Base-by-base conservation (phyloP, 2,329 filamentous ascomycete genomes). In the Paramyrothecium roridum region DNA sequence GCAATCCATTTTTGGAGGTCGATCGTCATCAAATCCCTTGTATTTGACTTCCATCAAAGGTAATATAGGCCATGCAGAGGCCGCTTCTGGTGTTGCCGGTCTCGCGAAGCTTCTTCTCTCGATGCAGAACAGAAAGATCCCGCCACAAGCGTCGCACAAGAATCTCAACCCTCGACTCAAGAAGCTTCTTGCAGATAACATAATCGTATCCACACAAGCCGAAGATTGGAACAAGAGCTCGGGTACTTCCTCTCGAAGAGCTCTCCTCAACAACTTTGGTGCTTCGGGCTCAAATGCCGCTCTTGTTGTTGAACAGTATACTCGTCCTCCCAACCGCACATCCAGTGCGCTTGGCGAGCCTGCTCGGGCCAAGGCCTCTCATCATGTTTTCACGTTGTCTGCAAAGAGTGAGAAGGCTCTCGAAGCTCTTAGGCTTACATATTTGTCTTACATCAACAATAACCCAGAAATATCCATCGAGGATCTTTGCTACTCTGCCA, bases 21-120 rank as follows among this genome's bases (percentile, higher is more conserved):
- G 76, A 80, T 54, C 71, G 77, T 22, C 80, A 82, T 0, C 76
- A 76, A 63, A 72, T 26, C 66, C 72, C 0, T 64, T 80, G 7
- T 65, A 75, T 50, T 59, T 67, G 1, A 55, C 57, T 11, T 63
- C 66, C 3, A 51, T 66, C 23, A 68, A 67, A 50, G 61, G 54
- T 7, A 63, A 63, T 26, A 60, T 67, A 26, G 65, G 65, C 16
- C 66, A 63, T 43, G 56, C 56, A 2, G 65, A 66, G 50, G 61
- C 63, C 13, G 61, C 63, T 22, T 67, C 68, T 8, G 67, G 67
- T 3, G 53, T 60, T 7, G 64, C 63, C 1, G 63, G 61, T 1
- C 26, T 70, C 7, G 52, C 58, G 19, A 70, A 70, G 46, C 54
- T 65, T 6, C 45, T 68, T 10, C 34, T 63, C 7, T 67, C 69